Percentiles rank a stretch among this genome's conserved stretches.
Evolutionary conservation across 805 yeast species (phyloP).

Genomic region (Suhomyces tanzawaensis): DNA sequence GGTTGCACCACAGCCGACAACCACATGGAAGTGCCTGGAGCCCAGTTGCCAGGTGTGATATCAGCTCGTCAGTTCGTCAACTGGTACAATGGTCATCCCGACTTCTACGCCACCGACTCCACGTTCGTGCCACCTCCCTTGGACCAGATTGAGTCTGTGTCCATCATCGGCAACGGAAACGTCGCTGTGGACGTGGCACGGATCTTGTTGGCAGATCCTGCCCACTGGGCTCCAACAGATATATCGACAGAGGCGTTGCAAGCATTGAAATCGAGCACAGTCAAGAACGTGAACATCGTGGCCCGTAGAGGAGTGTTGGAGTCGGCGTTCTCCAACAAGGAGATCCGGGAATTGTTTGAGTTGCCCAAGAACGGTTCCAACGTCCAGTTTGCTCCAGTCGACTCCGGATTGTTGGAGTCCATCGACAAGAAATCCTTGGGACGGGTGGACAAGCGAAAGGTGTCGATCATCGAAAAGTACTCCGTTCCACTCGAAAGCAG

Average conservation of each 20-base stretch:
- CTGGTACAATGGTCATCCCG: conserved; percentile 95
- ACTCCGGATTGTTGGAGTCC: conserved; percentile 28
- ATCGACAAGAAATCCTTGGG: conserved; percentile 35
- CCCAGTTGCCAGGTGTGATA: conserved; percentile 60
- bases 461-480: conserved; percentile 61
- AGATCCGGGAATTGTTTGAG: conserved; percentile 78
- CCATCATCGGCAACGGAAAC: conserved; percentile 94
- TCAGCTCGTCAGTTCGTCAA: conserved; percentile 86
- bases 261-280: conserved; percentile 48
- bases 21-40: conserved; percentile 58
- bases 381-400: conserved; percentile 42
- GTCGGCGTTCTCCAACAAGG: conserved; percentile 90
- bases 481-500: conserved; percentile 2
- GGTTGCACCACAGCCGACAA: conserved; percentile 68
- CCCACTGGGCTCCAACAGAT: conserved; percentile 69
- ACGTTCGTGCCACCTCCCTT: conserved; percentile 50
- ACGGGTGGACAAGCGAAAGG: conserved; percentile 61
- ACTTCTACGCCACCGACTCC: conserved; percentile 36
- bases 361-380: conserved; percentile 46
- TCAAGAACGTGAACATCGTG: conserved; percentile 66
- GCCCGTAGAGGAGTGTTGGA: conserved; percentile 86
- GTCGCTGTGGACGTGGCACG: conserved; percentile 93
- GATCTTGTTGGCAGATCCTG: conserved; percentile 58
- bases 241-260: conserved; percentile 60
- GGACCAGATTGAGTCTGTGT: conserved; percentile 58